A percentile compares a stretch with the other conserved stretches of the same genome.
These are phyloP conservation scores for Kwoniella bestiolae DNA, from an alignment of 768 basidiomycete genomes.

Conservation along the genomic window DNA sequence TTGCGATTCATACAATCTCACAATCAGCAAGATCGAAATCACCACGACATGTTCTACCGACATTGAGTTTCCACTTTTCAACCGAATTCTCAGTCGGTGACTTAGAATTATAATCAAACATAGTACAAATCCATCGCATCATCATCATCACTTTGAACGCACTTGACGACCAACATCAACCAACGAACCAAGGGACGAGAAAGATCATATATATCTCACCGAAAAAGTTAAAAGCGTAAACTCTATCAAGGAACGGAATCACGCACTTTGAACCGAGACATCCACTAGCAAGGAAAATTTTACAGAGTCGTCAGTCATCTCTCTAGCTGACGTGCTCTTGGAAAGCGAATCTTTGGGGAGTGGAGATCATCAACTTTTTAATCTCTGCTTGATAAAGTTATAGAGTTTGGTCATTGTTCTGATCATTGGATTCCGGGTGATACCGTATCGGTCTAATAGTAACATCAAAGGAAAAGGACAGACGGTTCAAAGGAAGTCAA, in stretches of 20 bases:
- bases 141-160: not conserved
- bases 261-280: not conserved
- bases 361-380: not conserved
- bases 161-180: not conserved
- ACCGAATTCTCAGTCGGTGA: not conserved
- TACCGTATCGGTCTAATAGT: not conserved
- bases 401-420: not conserved
- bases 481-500: not conserved
- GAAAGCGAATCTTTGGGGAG: not conserved
- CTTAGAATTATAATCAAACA: not conserved
- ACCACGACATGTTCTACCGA: not conserved
- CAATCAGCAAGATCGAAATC: not conserved
- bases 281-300: not conserved
- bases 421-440: not conserved
- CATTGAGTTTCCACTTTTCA: not conserved
- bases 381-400: too few relatives aligned
- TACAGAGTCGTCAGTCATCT: not conserved
- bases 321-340: slow-evolving; percentile 2
- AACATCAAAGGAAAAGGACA: not conserved
- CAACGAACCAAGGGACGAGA: not conserved
- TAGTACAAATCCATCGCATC: too few relatives aligned
- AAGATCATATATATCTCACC: not conserved
- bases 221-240: not conserved
- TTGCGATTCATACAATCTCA: too few relatives aligned
- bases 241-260: not conserved